Evolutionary conservation across 345 rosid species (phyloP).

Genomic region (Aquilaria sinensis): DNA sequence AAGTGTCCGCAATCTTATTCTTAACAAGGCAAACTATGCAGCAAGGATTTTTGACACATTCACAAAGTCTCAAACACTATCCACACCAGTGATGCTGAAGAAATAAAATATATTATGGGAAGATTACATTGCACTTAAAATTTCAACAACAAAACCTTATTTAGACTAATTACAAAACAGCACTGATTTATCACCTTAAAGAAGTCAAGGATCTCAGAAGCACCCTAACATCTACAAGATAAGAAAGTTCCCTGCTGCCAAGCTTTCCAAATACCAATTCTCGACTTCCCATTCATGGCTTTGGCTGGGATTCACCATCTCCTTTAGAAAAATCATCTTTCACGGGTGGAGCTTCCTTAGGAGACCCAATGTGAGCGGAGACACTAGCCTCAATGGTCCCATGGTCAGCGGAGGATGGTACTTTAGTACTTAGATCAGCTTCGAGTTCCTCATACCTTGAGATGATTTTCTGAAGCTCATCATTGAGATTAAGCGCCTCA

Average conservation of each 20-base stretch:
- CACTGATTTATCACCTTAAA: too few species aligned
- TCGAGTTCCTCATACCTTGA: conserved; percentile 35
- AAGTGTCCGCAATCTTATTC: too few species aligned
- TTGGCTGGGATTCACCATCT: conserved; percentile 16
- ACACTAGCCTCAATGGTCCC: not conserved
- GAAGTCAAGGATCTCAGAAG: too few species aligned
- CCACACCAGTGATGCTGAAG: too few species aligned
- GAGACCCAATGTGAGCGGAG: not conserved
- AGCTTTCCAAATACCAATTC: conserved; percentile 4
- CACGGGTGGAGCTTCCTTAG: conserved; percentile 2
- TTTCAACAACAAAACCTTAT: too few species aligned
- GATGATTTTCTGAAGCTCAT: conserved; percentile 58
- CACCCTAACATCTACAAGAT: too few species aligned
- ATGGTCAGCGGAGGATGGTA: conserved; percentile 16
- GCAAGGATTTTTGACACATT: too few species aligned
- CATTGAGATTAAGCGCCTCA: conserved; percentile 73
- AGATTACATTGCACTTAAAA: too few species aligned
- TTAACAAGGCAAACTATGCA: too few species aligned
- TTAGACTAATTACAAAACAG: too few species aligned
- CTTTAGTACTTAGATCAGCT: conserved; percentile 19
- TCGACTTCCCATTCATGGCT: conserved; percentile 5
- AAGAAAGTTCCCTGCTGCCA: not conserved
- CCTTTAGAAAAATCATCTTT: conserved; percentile 7
- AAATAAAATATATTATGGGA: too few species aligned
- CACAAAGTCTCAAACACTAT: too few species aligned